Evolutionary conservation across 1,284 basidiomycete species (phyloP).

Genomic region (Naganishia albida): DNA sequence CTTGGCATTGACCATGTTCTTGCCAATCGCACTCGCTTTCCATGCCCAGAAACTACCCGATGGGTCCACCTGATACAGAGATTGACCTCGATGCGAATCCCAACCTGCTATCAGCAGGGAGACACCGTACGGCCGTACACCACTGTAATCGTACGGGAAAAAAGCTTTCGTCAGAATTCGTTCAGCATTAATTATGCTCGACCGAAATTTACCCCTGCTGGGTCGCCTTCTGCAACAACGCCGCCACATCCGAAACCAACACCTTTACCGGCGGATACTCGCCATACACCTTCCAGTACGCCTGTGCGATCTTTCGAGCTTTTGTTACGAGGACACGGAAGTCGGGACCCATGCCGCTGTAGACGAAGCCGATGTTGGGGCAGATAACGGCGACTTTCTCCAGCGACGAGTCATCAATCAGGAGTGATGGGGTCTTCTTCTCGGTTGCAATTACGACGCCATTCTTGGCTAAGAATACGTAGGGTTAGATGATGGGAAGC

Average conservation of each 20-base stretch:
- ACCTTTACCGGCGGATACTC: slow-evolving; percentile 98
- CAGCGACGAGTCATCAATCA: slow-evolving; percentile 95
- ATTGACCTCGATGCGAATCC: slow-evolving; percentile 87
- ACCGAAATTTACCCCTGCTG: slow-evolving; percentile 79
- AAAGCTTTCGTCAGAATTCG: background rate
- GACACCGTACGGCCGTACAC: slow-evolving; percentile 96
- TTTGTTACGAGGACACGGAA: slow-evolving; percentile 90
- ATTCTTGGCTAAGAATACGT: slow-evolving; percentile 76
- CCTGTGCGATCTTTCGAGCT: slow-evolving; percentile 95
- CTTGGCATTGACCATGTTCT: slow-evolving; percentile 99
- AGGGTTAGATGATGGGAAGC: slow-evolving; percentile 17
- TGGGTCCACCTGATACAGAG: slow-evolving; percentile 97
- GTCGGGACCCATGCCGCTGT: slow-evolving; percentile 99
- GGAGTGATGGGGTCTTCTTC: slow-evolving; percentile 95
- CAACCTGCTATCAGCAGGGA: slow-evolving; percentile 95
- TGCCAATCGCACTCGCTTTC: slow-evolving; percentile 99
- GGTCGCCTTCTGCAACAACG: slow-evolving; percentile 97
- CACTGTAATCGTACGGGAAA: slow-evolving; percentile 59
- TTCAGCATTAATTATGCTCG: background rate
- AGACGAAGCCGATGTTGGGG: slow-evolving; percentile 98
- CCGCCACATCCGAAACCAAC: slow-evolving; percentile 94
- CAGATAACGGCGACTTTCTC: slow-evolving; percentile 96
- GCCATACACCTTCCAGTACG: slow-evolving; percentile 99
- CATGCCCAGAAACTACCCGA: slow-evolving; percentile 99
- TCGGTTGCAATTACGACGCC: slow-evolving; percentile 99